Percentiles rank a stretch among this genome's conserved stretches.
Conservation (phyloP, 176 grass and related monocot species). For the Oropetium thomaeum region DNA sequence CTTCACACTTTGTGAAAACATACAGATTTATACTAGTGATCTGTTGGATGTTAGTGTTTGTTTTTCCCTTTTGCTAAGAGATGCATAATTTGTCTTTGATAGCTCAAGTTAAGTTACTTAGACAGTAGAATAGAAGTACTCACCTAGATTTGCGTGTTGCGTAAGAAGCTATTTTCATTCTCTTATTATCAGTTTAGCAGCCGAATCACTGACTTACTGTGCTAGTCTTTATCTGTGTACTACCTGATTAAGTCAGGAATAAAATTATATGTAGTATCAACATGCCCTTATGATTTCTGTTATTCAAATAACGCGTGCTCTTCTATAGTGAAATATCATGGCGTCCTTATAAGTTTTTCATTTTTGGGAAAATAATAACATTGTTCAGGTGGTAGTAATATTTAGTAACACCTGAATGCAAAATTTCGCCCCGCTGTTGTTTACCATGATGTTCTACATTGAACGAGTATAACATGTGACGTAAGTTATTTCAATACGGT, state of each 20-base stretch:
- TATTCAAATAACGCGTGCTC: background rate
- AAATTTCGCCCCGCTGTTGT: constrained; percentile 2
- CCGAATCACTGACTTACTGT: background rate
- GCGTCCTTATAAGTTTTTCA: background rate
- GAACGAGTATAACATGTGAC: background rate
- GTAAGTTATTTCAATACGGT: constrained; percentile 19
- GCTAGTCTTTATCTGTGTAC: background rate
- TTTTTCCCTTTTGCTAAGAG: background rate
- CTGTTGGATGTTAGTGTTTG: background rate
- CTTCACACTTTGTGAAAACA: background rate
- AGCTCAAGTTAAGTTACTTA: too few species aligned
- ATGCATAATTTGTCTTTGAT: background rate
- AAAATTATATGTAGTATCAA: background rate
- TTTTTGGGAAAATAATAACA: background rate
- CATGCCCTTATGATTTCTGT: background rate
- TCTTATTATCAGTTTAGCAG: background rate
- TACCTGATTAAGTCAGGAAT: background rate
- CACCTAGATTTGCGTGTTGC: background rate
- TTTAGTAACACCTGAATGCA: background rate
- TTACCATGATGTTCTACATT: background rate
- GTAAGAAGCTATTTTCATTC: background rate
- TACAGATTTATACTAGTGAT: background rate
- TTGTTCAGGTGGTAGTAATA: background rate
- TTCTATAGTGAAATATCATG: constrained; percentile 4
- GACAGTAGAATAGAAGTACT: background rate